Evolutionary conservation across 2,329 filamentous ascomycete species (phyloP), one percentile per base, ranked within the genome.

Genomic region (Bisporella sp.): DNA sequence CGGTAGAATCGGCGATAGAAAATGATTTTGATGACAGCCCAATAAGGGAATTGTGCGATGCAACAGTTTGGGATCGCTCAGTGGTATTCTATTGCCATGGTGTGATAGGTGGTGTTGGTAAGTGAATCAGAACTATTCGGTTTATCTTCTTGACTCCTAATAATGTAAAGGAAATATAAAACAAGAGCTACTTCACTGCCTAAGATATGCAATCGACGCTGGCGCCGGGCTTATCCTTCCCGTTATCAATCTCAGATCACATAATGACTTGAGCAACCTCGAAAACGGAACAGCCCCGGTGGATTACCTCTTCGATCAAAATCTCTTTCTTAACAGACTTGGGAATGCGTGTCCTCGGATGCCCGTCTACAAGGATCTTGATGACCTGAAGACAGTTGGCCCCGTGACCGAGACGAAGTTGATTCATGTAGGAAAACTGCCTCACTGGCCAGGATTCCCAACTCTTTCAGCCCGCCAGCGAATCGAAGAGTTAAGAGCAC

Each of bases 151-250:
- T 21, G 21, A 21, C 3, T 2, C 2, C 21, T 21, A 21, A 21
- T 21, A 21, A 21, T 21, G 3, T 21, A 21, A 21, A 21, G 69
- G 64, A 6, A 67, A 70, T 49, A 68, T 73, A 28, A 67, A 71
- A 51, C 72, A 73, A 54, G 68, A 68, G 28, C 61, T 71, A 29
- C 60, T 75, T 47, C 69, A 69, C 53, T 75, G 73, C 57, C 59
- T 76, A 13, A 66, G 72, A 37, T 68, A 70, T 47, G 71, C 70
- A 11, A 73, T 75, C 31, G 70, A 74, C 61, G 69, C 71, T 41
- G 73, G 73, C 46, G 73, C 73, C 66, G 53, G 21, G 21, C 21
- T 21, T 21, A 21, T 21, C 21, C 21, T 21, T 21, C 21, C 21
- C 21, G 21, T 21, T 21, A 21, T 21, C 21, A 21, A 21, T 21